Evolutionary conservation across 2,329 filamentous ascomycete species (phyloP), one percentile per base, ranked within the genome.

Genomic region (Ophiostoma triangulosporum): DNA sequence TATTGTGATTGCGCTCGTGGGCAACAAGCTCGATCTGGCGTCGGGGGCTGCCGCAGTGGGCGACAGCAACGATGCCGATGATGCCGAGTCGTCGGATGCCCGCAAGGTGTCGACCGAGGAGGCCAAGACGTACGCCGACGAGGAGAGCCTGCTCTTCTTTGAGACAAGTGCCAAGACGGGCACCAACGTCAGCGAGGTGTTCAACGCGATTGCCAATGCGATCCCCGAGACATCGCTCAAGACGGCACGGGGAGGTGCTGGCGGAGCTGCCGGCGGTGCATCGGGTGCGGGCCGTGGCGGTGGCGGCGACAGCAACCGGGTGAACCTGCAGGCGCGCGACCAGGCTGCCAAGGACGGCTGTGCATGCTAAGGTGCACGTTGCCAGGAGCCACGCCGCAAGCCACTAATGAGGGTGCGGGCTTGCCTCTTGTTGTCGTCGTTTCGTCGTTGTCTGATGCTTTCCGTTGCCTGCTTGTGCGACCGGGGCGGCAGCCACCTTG

Each of bases 111-210:
- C 86, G 50, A 93, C 84, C n/a, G 84, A 88, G 59, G 90, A 96
- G 71, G 93, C 90, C 40, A 88, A 89, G 72, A 74, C 81, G 53
- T 98, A 97, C 69, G 93, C 93, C 7, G 90, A 97, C 61, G 91
- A 97, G 69, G 93, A 98, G 70, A 81, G 84, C 53, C 73, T 98
- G 60, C 69, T 98, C 59, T 98, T 98, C 73, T 97, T 96, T 68
- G 93, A 98, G 75, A 98, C 93, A 15, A 95, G 88, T 66, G 93
- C 93, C 48, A 98, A 98, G 81, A 93, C 88, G 4, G 93, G 93
- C 26, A 79, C 86, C 65, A 96, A 96, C 67, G 93, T 98, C 36
- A 82, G 85, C 52, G 91, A 96, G 62, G 93, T 98, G 31, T 98
- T 98, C 66, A 96, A 90, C 46, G 93, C 93, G 31, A 98, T 98